Percentiles rank a stretch among this genome's conserved stretches.
Conservation (phyloP, 2,329 filamentous ascomycete species). For the Xylariales sp. region DNA sequence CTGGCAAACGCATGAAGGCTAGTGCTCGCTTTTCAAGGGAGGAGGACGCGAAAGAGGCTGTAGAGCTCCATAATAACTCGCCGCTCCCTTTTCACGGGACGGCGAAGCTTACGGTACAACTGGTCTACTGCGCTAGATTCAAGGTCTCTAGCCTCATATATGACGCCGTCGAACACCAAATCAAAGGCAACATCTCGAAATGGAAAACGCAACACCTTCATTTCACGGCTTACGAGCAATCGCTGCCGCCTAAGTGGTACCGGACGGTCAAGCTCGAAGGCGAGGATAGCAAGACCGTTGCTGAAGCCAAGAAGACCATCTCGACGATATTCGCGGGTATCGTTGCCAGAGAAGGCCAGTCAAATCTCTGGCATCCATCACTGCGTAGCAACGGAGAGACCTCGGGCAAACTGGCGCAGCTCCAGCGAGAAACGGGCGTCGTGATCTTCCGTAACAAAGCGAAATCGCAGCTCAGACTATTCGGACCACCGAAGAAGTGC, state of each 20-base stretch:
- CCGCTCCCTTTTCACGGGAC: constrained; percentile 48
- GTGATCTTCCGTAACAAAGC: constrained; percentile 48
- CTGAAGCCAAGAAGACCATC: constrained; percentile 49
- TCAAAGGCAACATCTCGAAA: constrained; percentile 43
- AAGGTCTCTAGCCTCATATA: constrained; percentile 53
- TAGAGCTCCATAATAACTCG: constrained; percentile 48
- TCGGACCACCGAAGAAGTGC: constrained; percentile 41
- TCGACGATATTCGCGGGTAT: constrained; percentile 51
- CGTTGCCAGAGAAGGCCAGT: constrained; percentile 43
- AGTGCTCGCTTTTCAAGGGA: constrained; percentile 54
- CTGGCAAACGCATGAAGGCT: constrained; percentile 54
- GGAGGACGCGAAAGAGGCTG: constrained; percentile 52
- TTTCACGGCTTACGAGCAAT: constrained; percentile 46
- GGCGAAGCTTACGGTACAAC: constrained; percentile 52
- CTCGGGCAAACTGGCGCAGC: constrained; percentile 37
- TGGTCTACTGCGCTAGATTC: constrained; percentile 53
- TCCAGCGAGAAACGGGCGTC: constrained; percentile 43
- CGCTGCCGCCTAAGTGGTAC: constrained; percentile 42
- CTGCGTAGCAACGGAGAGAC: constrained; percentile 42
- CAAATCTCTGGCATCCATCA: constrained; percentile 50
- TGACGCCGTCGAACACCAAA: constrained; percentile 45
- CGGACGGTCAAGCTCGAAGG: constrained; percentile 55
- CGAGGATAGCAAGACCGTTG: constrained; percentile 46
- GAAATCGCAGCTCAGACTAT: constrained; percentile 48
- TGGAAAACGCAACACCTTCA: constrained; percentile 50